phyloP scores from a whole-genome alignment of 2,329 filamentous ascomycete species.

The Acrodontium crateriforme region DNA sequence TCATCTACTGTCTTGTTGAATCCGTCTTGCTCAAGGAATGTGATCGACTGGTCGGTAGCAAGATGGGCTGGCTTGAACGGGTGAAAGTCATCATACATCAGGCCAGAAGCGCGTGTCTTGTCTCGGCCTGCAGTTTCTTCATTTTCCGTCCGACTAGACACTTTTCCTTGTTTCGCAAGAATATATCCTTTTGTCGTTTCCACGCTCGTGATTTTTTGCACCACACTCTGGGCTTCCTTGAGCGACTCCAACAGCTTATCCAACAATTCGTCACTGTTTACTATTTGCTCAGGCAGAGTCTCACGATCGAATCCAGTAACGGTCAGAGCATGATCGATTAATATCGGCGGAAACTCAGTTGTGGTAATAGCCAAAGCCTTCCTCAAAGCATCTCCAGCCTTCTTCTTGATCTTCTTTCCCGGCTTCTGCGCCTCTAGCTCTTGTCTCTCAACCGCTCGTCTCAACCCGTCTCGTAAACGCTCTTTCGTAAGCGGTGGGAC shows the following conservation, averaged over 20 bases:
- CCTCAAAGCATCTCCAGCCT: slow-evolving; percentile 59
- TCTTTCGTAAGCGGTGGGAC: slow-evolving; percentile 63
- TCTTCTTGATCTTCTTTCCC: slow-evolving; percentile 57
- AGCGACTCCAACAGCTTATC: slow-evolving; percentile 55
- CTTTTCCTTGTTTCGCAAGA: slow-evolving; percentile 49
- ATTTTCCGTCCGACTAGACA: slow-evolving; percentile 3
- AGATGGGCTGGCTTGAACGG: slow-evolving; percentile 79
- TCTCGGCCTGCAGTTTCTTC: slow-evolving; percentile 21
- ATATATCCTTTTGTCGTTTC: slow-evolving; percentile 70
- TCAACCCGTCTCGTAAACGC: slow-evolving; percentile 54
- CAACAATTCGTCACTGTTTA: slow-evolving; percentile 51
- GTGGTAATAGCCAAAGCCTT: slow-evolving; percentile 73
- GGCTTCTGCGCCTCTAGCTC: slow-evolving; percentile 34
- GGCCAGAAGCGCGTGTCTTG: slow-evolving; percentile 26
- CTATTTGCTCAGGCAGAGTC: slow-evolving; percentile 52
- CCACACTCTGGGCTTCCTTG: slow-evolving; percentile 53
- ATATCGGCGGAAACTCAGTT: slow-evolving; percentile 72
- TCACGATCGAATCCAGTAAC: slow-evolving; percentile 55
- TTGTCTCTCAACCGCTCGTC: slow-evolving; percentile 49
- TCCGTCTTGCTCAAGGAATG: slow-evolving; percentile 62
- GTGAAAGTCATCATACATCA: slow-evolving; percentile 90
- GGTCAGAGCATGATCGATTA: slow-evolving; percentile 75
- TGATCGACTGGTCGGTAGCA: slow-evolving; percentile 48
- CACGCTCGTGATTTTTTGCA: slow-evolving; percentile 53
- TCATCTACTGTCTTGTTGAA: slow-evolving; percentile 93